phyloP scores from a whole-genome alignment of 768 basidiomycete species.

The Tephrocybe sp. region DNA sequence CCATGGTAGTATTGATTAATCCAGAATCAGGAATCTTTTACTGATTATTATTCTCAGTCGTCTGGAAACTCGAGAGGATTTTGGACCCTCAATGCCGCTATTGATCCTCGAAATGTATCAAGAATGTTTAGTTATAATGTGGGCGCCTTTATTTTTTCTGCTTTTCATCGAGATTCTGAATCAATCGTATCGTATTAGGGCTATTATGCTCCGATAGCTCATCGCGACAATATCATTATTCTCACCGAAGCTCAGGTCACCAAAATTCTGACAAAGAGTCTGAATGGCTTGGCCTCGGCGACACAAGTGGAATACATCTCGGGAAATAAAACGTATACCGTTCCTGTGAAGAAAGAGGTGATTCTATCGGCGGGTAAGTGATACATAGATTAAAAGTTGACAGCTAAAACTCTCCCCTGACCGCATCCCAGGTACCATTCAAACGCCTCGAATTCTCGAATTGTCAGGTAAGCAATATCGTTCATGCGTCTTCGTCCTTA shows the following conservation, averaged over 20 bases:
- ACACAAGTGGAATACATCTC: slow-evolving; percentile 12
- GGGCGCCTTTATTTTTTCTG: too few relatives aligned
- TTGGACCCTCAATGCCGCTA: slow-evolving; percentile 5
- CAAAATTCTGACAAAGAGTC: slow-evolving; percentile 1
- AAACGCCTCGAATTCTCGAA: slow-evolving; percentile 23
- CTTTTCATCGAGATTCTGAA: neutral
- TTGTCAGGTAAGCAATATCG: slow-evolving; percentile 16
- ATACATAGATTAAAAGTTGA: neutral
- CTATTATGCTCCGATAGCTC: slow-evolving; percentile 7
- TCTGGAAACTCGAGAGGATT: neutral
- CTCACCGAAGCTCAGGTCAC: slow-evolving; percentile 3
- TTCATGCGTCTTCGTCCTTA: neutral
- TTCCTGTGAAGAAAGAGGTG: slow-evolving; percentile 17
- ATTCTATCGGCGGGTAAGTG: slow-evolving; percentile 19
- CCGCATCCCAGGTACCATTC: slow-evolving; percentile 13
- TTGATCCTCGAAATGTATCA: slow-evolving; percentile 5
- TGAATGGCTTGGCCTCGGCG: slow-evolving; percentile 3
- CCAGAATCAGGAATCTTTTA: neutral
- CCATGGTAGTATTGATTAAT: neutral
- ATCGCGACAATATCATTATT: neutral
- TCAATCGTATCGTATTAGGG: neutral
- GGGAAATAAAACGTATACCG: slow-evolving; percentile 4
- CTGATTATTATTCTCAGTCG: neutral
- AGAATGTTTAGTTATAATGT: slow-evolving; percentile 3
- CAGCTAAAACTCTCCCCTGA: neutral